Base-by-base conservation (phyloP, 129 eudicot genomes). In the Ambrosia artemisiifolia region DNA sequence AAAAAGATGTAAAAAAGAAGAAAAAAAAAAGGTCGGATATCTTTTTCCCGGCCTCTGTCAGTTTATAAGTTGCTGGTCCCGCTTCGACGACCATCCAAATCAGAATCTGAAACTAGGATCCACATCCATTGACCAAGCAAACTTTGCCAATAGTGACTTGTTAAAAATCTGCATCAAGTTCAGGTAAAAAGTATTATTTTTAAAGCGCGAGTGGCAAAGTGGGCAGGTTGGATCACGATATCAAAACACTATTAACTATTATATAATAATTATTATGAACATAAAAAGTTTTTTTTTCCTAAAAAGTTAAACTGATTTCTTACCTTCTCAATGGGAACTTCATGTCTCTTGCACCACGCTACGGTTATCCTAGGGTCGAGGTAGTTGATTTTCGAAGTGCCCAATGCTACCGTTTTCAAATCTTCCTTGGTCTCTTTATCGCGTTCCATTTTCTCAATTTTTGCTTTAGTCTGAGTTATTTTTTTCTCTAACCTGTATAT, bases 311-410 rank as follows among this genome's bases (percentile, higher is more conserved):
- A 12, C 12, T 63, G 11, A 38, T 48, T 12, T 50, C 13, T 75
- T 65, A 92, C 98, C 96, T 94, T 94, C 75, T 94, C 99, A 28
- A 94, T 94, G 38, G 97, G 99, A 69, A 94, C 99, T 81, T 94
- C 99, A 7, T 88, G 86, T 69, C 99, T 81, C 82, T 94, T 94
- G 73, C 99, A 94, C 98, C 98, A 94, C 3, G 98, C 98, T 30
- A 94, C 99, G 0, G 99, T 94, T 73, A 94, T 94, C 81, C 99
- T 79, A 20, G 99, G 99, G 81, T 94, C 99, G 65, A 85, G 89
- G 65, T 94, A 94, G 74, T 94, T 94, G 8, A 94, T 90, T 84
- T 85, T 94, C 70, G 99, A 94, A 32, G 99, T 94, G 35, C 99
- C 99, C 87, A 94, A 75, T 2, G 99, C 99, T 13, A 94, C 95